Conservation (phyloP, 768 basidiomycete genomes). For the Amanita muscaria region DNA sequence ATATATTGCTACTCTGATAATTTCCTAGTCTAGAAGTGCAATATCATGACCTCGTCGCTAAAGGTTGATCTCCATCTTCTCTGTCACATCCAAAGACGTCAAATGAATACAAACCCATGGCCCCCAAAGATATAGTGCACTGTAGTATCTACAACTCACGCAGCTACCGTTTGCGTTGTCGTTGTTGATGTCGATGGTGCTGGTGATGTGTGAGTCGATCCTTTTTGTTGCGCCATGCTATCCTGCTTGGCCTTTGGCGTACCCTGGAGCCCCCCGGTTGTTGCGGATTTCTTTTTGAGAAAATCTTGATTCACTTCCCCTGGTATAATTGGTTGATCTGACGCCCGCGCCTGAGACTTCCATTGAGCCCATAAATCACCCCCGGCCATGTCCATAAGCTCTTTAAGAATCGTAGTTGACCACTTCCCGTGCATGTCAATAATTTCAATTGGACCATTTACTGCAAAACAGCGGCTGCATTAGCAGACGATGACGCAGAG, state of each 20-base stretch:
- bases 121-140: too few relatives aligned
- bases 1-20: conserved; percentile 41
- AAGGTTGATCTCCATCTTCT: too few relatives aligned
- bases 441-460: conserved; percentile 36
- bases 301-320: conserved; percentile 28
- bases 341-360: conserved; percentile 36
- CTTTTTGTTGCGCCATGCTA: too few relatives aligned
- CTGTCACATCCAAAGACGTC: too few relatives aligned
- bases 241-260: not conserved
- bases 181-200: too few relatives aligned
- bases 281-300: not conserved
- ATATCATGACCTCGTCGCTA: too few relatives aligned
- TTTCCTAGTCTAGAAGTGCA: conserved; percentile 12
- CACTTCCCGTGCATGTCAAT: conserved; percentile 58
- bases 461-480: conserved; percentile 21
- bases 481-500: not conserved
- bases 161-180: too few relatives aligned
- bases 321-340: conserved; percentile 41
- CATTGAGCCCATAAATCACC: conserved; percentile 50
- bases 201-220: too few relatives aligned
- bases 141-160: too few relatives aligned
- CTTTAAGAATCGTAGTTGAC: conserved; percentile 58
- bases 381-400: conserved; percentile 63
- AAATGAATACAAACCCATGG: too few relatives aligned
- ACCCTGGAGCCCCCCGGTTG: not conserved